phyloP scores from a whole-genome alignment of 805 yeast species.

The Candida orba region DNA sequence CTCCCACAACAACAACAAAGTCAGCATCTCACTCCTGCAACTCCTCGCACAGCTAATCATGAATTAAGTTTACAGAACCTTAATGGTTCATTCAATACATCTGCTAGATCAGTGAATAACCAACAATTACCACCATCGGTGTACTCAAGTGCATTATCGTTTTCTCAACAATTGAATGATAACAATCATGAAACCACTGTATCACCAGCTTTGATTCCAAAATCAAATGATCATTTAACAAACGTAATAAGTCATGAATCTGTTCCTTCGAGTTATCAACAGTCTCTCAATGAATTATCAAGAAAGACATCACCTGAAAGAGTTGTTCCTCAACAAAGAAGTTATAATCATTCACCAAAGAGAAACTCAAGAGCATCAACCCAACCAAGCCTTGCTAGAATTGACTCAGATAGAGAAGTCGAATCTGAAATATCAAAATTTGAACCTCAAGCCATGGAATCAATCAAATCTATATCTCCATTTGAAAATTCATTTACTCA shows the following conservation, averaged over 20 bases:
- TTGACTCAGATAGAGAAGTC: background rate
- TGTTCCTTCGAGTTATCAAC: background rate
- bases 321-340: background rate
- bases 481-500: background rate
- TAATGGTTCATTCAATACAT: background rate
- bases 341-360: slow-evolving; percentile 1
- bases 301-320: slow-evolving; percentile 1
- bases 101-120: background rate
- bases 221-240: background rate
- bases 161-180: background rate
- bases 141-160: slow-evolving; percentile 1
- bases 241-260: background rate
- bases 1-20: background rate
- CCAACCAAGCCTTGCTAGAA: background rate
- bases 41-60: background rate
- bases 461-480: background rate
- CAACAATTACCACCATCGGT: background rate
- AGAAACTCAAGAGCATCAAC: slow-evolving; percentile 1
- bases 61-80: background rate
- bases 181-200: background rate
- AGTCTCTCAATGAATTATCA: background rate
- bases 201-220: too few relatives aligned
- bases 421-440: background rate
- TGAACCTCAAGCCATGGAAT: too few relatives aligned
- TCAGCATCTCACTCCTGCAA: background rate